These are phyloP conservation scores for Chloranthus sessilifolius DNA, from an alignment of 164 flowering plant genomes.

Conservation along the genomic window DNA sequence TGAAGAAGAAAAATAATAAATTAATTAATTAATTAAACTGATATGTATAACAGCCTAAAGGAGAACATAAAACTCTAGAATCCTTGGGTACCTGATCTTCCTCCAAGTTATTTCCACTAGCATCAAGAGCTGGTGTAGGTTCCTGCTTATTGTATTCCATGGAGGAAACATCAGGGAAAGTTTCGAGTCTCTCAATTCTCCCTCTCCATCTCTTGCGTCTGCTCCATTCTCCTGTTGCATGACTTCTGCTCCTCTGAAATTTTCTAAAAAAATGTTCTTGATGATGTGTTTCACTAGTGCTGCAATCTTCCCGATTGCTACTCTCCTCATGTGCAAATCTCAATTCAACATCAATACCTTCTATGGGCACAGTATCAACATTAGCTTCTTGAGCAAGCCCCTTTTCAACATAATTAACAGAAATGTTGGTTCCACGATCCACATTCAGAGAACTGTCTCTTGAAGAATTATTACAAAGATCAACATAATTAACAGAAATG, in stretches of 20 bases:
- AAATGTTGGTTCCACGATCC: constrained; percentile 30
- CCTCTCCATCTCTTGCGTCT: constrained; percentile 95
- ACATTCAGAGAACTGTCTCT: constrained; percentile 30
- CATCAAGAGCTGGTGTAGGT: constrained; percentile 5
- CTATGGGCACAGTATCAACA: constrained; percentile 28
- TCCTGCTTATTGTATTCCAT: constrained; percentile 30
- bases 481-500: constrained; percentile 29
- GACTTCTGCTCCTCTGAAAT: constrained; percentile 43
- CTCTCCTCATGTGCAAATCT: constrained; percentile 45
- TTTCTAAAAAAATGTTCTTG: constrained; percentile 23
- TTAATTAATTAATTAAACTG: too few species aligned
- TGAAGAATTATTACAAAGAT: constrained; percentile 33
- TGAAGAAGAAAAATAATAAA: constrained; percentile 20
- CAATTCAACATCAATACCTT: constrained; percentile 44
- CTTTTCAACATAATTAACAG: constrained; percentile 22
- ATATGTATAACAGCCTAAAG: neutral
- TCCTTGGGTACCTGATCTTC: constrained; percentile 29
- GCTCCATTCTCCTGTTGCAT: constrained; percentile 50
- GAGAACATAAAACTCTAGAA: neutral
- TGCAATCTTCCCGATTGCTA: constrained; percentile 59
- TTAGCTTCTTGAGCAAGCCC: constrained; percentile 33
- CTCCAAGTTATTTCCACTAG: constrained; percentile 14
- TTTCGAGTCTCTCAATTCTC: constrained; percentile 44
- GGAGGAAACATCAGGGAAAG: constrained; percentile 20
- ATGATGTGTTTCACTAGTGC: constrained; percentile 63